phyloP scores from a whole-genome alignment of 192 early-diverging fungal species.

The Mortierella alpina region DNA sequence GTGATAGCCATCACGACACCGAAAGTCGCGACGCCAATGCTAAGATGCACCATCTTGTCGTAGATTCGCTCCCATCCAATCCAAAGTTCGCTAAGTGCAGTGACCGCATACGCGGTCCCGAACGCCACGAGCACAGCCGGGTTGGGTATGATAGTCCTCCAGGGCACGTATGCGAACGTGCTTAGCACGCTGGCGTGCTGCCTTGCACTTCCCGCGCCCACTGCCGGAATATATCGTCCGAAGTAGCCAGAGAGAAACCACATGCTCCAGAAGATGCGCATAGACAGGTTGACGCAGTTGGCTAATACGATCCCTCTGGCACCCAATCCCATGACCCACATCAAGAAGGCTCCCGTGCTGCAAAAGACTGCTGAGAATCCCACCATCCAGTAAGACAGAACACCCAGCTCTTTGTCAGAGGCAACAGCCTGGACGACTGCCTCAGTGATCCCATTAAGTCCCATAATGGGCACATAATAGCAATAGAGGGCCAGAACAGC shows the following conservation, averaged over 20 bases:
- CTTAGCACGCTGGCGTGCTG: background rate
- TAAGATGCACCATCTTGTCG: slow-evolving; percentile 65
- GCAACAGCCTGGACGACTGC: slow-evolving; percentile 93
- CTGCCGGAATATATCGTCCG: slow-evolving; percentile 29
- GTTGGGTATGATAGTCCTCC: slow-evolving; percentile 58
- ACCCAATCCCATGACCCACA: slow-evolving; percentile 70
- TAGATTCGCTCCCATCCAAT: slow-evolving; percentile 67
- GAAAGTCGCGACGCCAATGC: slow-evolving; percentile 57
- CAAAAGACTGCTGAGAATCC: slow-evolving; percentile 79
- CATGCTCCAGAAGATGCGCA: slow-evolving; percentile 82
- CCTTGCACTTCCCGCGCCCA: background rate
- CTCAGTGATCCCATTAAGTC: slow-evolving; percentile 95
- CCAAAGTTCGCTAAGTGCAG: slow-evolving; percentile 58
- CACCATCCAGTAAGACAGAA: slow-evolving; percentile 80
- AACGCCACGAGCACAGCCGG: slow-evolving; percentile 58
- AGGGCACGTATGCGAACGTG: slow-evolving; percentile 32
- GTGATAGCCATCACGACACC: background rate
- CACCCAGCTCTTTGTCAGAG: slow-evolving; percentile 65
- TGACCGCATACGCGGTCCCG: slow-evolving; percentile 60
- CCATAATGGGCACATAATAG: slow-evolving; percentile 93
- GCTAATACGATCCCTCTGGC: slow-evolving; percentile 84
- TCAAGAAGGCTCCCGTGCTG: slow-evolving; percentile 65
- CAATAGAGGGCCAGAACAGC: slow-evolving; percentile 81
- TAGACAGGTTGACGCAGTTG: slow-evolving; percentile 85
- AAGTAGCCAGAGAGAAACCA: slow-evolving; percentile 74